Evolutionary conservation across 768 basidiomycete genomes (phyloP).

Genomic region (Mrakia frigida): DNA sequence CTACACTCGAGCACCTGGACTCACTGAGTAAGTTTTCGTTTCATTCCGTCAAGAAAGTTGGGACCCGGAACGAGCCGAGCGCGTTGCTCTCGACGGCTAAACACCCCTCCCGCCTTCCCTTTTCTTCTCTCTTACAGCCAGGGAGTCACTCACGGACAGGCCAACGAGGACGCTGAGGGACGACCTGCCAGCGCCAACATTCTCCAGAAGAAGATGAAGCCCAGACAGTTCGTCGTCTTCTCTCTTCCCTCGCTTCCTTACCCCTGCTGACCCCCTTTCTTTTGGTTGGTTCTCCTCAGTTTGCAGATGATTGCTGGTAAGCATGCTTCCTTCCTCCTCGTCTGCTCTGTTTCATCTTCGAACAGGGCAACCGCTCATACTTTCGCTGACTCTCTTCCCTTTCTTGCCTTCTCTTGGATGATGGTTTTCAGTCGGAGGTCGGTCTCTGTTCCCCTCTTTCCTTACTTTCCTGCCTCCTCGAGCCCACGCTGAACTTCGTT

Average conservation of each 20-base stretch:
- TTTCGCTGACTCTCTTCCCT: not conserved
- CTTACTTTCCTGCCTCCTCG: not conserved
- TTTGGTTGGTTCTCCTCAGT: not conserved
- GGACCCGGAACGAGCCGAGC: not conserved
- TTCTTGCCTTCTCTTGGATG: not conserved
- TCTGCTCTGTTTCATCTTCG: too few species aligned
- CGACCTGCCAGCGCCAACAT: not conserved
- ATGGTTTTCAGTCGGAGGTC: not conserved
- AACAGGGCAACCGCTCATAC: not conserved
- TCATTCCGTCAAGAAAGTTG: not conserved
- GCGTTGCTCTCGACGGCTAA: not conserved
- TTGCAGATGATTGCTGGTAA: not conserved
- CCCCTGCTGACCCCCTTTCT: not conserved
- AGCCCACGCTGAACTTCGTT: not conserved
- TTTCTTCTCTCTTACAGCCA: not conserved
- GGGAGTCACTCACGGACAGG: slow-evolving; percentile 10
- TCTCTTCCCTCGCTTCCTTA: not conserved
- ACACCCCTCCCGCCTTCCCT: not conserved
- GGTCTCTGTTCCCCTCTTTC: not conserved
- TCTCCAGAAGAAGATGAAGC: slow-evolving; percentile 29
- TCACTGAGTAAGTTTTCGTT: slow-evolving; percentile 9
- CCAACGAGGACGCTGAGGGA: not conserved
- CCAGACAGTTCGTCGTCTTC: slow-evolving; percentile 21
- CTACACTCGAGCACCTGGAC: slow-evolving; percentile 19
- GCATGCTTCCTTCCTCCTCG: not conserved